Percentiles rank a stretch among this genome's conserved stretches.
Evolutionary conservation across 2,329 filamentous ascomycete species (phyloP).

Genomic region (Xenosphaeropsis pyriputrescens): DNA sequence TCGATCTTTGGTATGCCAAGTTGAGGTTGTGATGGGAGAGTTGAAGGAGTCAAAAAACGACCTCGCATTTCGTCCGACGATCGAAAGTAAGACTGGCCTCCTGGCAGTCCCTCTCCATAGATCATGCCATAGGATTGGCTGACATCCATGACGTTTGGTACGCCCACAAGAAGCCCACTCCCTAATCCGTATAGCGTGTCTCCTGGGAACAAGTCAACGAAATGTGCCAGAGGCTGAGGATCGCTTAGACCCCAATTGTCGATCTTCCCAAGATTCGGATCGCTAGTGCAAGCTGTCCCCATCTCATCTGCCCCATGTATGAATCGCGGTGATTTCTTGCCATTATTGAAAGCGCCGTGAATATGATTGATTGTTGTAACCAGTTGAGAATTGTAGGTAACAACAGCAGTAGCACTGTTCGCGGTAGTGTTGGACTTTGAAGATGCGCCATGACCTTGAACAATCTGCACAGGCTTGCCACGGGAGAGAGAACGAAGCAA

Average conservation of each 20-base stretch:
- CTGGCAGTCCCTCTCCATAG: conserved; percentile 74
- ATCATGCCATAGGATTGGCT: conserved; percentile 75
- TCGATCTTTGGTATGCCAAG: conserved; percentile 67
- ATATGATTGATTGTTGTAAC: conserved; percentile 67
- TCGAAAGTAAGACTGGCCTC: conserved; percentile 68
- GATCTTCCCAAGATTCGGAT: conserved; percentile 61
- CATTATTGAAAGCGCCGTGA: conserved; percentile 60
- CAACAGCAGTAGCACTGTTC: conserved; percentile 52
- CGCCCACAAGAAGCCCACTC: conserved; percentile 57
- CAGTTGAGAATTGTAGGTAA: conserved; percentile 77
- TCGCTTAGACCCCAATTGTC: conserved; percentile 75
- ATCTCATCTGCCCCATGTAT: conserved; percentile 74
- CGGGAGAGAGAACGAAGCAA: conserved; percentile 68
- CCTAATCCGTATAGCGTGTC: conserved; percentile 66
- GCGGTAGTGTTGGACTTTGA: conserved; percentile 29
- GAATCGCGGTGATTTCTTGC: conserved; percentile 62
- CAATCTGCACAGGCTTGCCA: conserved; percentile 58
- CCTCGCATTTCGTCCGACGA: conserved; percentile 61
- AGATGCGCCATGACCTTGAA: conserved; percentile 35
- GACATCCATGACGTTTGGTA: conserved; percentile 80
- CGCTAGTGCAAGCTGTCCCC: conserved; percentile 66
- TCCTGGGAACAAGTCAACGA: conserved; percentile 62
- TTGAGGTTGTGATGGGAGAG: conserved; percentile 43
- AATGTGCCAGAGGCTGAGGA: conserved; percentile 59
- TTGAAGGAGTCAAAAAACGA: conserved; percentile 52